phyloP scores from a whole-genome alignment of 139 green algal genomes.

The Picochlorum sp. region DNA sequence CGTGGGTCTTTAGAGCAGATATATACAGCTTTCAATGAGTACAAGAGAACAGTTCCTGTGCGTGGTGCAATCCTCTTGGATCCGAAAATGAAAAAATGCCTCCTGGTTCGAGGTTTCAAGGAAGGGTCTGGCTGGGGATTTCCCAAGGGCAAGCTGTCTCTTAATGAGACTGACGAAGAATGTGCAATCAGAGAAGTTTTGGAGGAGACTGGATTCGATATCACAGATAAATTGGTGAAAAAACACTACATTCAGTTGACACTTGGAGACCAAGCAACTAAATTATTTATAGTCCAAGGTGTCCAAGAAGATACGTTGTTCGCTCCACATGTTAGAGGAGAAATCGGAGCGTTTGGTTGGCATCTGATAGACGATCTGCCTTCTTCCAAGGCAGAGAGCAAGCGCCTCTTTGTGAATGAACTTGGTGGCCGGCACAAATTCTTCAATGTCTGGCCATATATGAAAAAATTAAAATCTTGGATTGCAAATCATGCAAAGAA shows the following conservation, averaged over 20 bases:
- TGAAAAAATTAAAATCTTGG: constrained; percentile 49
- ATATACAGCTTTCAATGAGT: constrained; percentile 71
- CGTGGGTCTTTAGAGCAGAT: constrained; percentile 54
- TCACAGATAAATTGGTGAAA: constrained; percentile 32
- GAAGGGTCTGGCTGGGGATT: constrained; percentile 79
- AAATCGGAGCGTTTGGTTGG: constrained; percentile 79
- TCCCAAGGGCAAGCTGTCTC: constrained; percentile 83
- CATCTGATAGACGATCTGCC: constrained; percentile 54
- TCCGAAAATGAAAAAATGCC: constrained; percentile 56
- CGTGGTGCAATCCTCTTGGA: constrained; percentile 85
- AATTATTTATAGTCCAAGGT: constrained; percentile 58
- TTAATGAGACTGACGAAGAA: constrained; percentile 64
- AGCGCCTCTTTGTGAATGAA: constrained; percentile 51
- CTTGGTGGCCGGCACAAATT: constrained; percentile 65
- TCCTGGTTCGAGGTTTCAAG: constrained; percentile 82
- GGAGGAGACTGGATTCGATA: constrained; percentile 73
- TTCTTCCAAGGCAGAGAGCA: constrained; percentile 29
- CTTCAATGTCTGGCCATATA: constrained; percentile 68
- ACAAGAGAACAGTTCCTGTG: constrained; percentile 75
- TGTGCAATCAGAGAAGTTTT: constrained; percentile 82
- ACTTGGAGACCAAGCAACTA: constrained; percentile 48
- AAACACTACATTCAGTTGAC: constrained; percentile 55
- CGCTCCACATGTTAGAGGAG: constrained; percentile 42
- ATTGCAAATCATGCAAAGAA: constrained; percentile 21
- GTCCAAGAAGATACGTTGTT: constrained; percentile 57